Conservation (phyloP, 805 yeast genomes). For the Candida endomychidarum region DNA sequence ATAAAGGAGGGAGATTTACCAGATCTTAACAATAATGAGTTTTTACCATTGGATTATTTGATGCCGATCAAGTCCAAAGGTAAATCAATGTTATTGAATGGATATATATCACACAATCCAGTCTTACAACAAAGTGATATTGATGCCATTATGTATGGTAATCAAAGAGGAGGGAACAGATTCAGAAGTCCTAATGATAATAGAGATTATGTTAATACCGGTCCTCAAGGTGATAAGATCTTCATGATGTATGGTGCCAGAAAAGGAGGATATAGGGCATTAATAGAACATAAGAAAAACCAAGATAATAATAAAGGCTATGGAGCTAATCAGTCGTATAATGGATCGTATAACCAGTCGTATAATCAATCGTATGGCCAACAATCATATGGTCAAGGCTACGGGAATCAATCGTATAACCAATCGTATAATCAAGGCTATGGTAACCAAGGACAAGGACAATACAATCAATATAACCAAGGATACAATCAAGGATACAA, state of each 20-base stretch:
- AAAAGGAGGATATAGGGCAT: conserved; percentile 39
- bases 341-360: not conserved
- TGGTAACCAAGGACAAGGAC: not conserved
- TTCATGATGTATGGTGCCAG: conserved; percentile 34
- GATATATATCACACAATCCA: conserved; percentile 62
- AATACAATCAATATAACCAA: conserved; percentile 12
- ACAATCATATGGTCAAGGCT: not conserved
- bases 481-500: conserved; percentile 13
- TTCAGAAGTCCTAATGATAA: conserved; percentile 32
- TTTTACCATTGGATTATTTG: conserved; percentile 48
- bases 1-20: conserved; percentile 48
- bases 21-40: conserved; percentile 40
- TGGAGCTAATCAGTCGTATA: not conserved
- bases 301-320: not conserved
- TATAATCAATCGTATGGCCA: conserved; percentile 2
- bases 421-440: conserved; percentile 7
- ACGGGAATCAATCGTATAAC: conserved; percentile 1
- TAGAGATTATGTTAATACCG: conserved; percentile 37
- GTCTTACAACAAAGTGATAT: conserved; percentile 70
- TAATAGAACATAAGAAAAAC: conserved; percentile 16
- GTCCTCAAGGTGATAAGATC: conserved; percentile 38
- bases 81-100: conserved; percentile 83
- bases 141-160: conserved; percentile 55
- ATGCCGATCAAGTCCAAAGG: conserved; percentile 62
- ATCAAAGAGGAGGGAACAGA: conserved; percentile 30